Conservation (phyloP, 805 yeast species). For the Lachancea nothofagi region DNA sequence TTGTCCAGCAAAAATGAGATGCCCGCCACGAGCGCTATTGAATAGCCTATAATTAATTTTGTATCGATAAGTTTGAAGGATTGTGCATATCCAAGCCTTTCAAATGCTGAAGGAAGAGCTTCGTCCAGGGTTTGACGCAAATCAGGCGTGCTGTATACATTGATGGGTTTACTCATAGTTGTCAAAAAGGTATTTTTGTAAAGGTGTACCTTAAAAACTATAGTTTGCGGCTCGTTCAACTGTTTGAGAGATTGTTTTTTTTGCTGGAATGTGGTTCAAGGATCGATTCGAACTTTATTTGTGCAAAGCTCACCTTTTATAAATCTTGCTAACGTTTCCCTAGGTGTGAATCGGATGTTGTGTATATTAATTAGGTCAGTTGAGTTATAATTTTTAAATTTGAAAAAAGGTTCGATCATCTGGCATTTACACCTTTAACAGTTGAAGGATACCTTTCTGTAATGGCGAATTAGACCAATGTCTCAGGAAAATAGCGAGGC, state of each 20-base stretch:
- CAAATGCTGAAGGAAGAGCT: constrained; percentile 23
- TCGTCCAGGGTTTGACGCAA: constrained; percentile 29
- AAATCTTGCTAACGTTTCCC: neutral
- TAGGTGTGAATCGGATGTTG: neutral
- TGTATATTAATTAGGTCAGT: no score
- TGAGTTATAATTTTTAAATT: no score
- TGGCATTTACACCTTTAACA: neutral
- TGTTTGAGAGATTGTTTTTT: no score
- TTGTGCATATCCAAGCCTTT: constrained; percentile 23
- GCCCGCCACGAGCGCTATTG: constrained; percentile 46
- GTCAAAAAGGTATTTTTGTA: neutral
- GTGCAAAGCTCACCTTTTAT: neutral
- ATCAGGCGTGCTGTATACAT: constrained; percentile 30
- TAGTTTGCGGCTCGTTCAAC: no score
- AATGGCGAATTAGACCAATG: constrained; percentile 7
- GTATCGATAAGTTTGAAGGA: constrained; percentile 34
- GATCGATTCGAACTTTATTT: no score
- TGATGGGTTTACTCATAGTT: constrained; percentile 29
- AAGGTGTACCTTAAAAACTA: no score
- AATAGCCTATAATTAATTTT: constrained; percentile 46
- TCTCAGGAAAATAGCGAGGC: constrained; percentile 5
- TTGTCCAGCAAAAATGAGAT: constrained; percentile 46
- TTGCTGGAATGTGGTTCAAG: no score
- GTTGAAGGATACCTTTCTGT: constrained; percentile 4
- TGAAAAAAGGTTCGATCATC: no score